These are phyloP conservation scores for Phaeosphaeriaceae sp. DNA, from an alignment of 2,329 filamentous ascomycete species.

Conservation along the genomic window DNA sequence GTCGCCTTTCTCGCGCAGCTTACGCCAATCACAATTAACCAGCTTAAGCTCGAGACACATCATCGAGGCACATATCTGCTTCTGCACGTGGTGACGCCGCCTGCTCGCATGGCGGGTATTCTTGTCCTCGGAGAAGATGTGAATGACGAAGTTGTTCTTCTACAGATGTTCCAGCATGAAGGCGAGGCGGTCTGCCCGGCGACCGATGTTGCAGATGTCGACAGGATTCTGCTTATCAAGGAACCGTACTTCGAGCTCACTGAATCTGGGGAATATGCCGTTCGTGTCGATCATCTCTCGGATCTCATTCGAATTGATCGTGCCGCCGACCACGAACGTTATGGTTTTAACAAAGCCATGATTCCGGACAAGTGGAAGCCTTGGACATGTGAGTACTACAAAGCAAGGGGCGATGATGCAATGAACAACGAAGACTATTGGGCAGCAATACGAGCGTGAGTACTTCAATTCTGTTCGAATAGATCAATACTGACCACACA, in stretches of 20 bases:
- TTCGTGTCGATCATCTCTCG: constrained; percentile 62
- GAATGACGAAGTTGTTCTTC: neutral
- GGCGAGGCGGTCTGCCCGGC: neutral
- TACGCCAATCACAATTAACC: constrained; percentile 32
- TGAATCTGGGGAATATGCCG: constrained; percentile 47
- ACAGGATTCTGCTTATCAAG: constrained; percentile 28
- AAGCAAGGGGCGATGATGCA: neutral
- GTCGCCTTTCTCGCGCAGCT: constrained; percentile 16
- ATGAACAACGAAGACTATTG: neutral
- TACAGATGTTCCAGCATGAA: neutral
- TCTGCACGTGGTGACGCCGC: constrained; percentile 39
- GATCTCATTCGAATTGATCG: constrained; percentile 53
- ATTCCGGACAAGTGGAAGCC: constrained; percentile 40
- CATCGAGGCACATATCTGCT: constrained; percentile 49
- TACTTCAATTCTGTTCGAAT: neutral
- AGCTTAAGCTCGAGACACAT: constrained; percentile 51
- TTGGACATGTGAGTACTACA: neutral
- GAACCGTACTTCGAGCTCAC: constrained; percentile 60
- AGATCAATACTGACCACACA: too few species aligned
- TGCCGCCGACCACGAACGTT: too few species aligned
- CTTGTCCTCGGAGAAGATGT: neutral
- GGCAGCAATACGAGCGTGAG: neutral
- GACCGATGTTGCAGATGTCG: neutral
- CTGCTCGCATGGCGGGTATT: neutral
- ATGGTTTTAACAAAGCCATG: constrained; percentile 46